These are phyloP conservation scores for Thalia dealbata DNA, from an alignment of 176 grass and related monocot species.

Conservation along the genomic window DNA sequence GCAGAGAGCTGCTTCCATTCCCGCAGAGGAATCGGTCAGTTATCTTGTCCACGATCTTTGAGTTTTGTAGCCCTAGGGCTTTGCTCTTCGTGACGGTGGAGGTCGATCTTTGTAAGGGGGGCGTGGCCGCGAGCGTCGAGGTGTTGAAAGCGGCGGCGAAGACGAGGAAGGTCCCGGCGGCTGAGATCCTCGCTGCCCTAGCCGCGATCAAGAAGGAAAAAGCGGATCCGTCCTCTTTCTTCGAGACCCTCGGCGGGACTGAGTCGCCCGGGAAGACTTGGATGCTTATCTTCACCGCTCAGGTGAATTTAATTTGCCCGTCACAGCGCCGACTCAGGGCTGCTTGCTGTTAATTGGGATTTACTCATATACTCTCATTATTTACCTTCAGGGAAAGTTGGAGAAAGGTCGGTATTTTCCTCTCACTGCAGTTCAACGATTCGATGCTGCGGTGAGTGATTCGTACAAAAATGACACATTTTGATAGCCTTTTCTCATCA, in stretches of 20 bases:
- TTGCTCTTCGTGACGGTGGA: background rate
- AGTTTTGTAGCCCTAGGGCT: background rate
- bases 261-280: conserved; percentile 86
- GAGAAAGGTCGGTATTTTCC: conserved; percentile 86
- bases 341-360: background rate
- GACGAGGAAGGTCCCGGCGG: conserved; percentile 50
- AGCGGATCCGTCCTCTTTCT: conserved; percentile 49
- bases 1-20: background rate
- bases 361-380: background rate
- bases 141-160: conserved; percentile 81
- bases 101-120: conserved; percentile 27
- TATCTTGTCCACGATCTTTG: background rate
- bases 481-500: background rate
- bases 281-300: conserved; percentile 95
- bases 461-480: background rate
- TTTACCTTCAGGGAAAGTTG: conserved; percentile 35
- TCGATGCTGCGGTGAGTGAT: conserved; percentile 75
- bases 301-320: conserved; percentile 27
- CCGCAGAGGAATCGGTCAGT: conserved; percentile 14
- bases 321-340: background rate
- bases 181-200: conserved; percentile 50
- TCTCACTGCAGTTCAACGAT: conserved; percentile 73
- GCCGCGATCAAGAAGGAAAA: conserved; percentile 70
- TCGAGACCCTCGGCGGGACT: conserved; percentile 67
- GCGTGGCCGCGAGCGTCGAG: conserved; percentile 46